Percentiles rank a stretch among this genome's conserved stretches.
phyloP scores from a whole-genome alignment of 345 rosid genomes.

The Capsella bursapastoris region DNA sequence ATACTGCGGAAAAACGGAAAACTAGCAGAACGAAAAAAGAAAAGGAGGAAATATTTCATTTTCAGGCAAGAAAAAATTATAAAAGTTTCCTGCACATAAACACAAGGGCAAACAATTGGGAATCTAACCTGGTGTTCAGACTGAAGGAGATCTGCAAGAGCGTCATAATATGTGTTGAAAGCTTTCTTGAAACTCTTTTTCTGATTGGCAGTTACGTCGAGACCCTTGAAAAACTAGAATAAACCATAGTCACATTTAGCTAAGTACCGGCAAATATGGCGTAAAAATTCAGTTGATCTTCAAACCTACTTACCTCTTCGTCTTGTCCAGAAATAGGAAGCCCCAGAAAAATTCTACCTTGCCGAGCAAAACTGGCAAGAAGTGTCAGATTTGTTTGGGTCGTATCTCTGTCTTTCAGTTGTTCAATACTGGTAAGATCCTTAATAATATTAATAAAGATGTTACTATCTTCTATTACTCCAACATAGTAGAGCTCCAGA shows the following conservation, averaged over 20 bases:
- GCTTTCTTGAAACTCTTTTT: slow-evolving; percentile 83
- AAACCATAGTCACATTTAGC: slow-evolving; percentile 44
- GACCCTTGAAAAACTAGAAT: slow-evolving; percentile 77
- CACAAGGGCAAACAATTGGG: slow-evolving; percentile 18
- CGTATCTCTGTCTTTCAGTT: slow-evolving; percentile 86
- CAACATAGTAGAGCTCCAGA: slow-evolving; percentile 92
- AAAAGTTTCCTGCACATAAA: background rate
- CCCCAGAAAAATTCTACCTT: slow-evolving; percentile 93
- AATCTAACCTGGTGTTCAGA: slow-evolving; percentile 85
- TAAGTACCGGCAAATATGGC: background rate
- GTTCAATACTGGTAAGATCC: slow-evolving; percentile 83
- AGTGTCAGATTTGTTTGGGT: slow-evolving; percentile 93
- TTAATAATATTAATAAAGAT: slow-evolving; percentile 79
- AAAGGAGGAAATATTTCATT: slow-evolving; percentile 24
- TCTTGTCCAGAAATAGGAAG: slow-evolving; percentile 92
- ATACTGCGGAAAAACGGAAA: slow-evolving; percentile 10
- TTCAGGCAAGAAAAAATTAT: slow-evolving; percentile 25
- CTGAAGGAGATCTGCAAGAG: slow-evolving; percentile 83
- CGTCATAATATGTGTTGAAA: slow-evolving; percentile 77
- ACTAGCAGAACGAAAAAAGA: slow-evolving; percentile 20
- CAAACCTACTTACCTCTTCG: slow-evolving; percentile 69
- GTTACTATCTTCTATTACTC: slow-evolving; percentile 82
- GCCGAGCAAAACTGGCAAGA: slow-evolving; percentile 95
- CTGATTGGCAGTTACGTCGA: slow-evolving; percentile 81
- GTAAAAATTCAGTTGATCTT: slow-evolving; percentile 14